Evolutionary conservation across 768 basidiomycete species (phyloP).

Genomic region (Paxillus ammoniavirescens): DNA sequence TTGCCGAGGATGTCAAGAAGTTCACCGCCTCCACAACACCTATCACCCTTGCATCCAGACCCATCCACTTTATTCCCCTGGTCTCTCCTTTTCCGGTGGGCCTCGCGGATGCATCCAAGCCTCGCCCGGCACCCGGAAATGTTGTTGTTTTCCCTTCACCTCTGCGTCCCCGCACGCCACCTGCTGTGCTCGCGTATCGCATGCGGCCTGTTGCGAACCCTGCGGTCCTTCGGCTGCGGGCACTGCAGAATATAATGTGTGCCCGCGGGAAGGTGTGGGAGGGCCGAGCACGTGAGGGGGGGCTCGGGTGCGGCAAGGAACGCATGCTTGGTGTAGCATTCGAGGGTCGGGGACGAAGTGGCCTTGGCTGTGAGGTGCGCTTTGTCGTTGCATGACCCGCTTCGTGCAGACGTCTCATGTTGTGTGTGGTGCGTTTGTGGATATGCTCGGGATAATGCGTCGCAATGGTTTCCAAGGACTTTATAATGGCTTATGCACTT

Average conservation of each 20-base stretch:
- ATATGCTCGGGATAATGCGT: constrained; percentile 7
- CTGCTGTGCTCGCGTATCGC: constrained; percentile 38
- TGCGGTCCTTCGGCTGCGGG: constrained; percentile 53
- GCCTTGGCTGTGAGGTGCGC: constrained; percentile 42
- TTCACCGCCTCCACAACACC: constrained; percentile 32
- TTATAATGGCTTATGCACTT: constrained; percentile 32
- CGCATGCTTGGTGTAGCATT: constrained; percentile 57
- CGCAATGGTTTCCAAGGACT: constrained; percentile 11
- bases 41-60: constrained; percentile 13
- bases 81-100: constrained; percentile 32
- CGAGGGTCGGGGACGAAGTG: constrained; percentile 59
- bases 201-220: constrained; percentile 62
- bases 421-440: not conserved
- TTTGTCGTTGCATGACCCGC: constrained; percentile 28
- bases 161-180: constrained; percentile 38
- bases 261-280: constrained; percentile 46
- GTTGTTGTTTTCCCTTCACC: constrained; percentile 41
- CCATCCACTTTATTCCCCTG: constrained; percentile 43
- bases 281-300: constrained; percentile 46
- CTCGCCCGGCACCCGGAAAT: constrained; percentile 32
- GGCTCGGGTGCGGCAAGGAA: constrained; percentile 55
- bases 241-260: constrained; percentile 56
- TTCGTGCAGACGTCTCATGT: not conserved
- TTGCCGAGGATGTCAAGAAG: constrained; percentile 39
- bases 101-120: constrained; percentile 24